Conservation (phyloP, 768 basidiomycete species). For the Sporobolomyces phaffii region DNA sequence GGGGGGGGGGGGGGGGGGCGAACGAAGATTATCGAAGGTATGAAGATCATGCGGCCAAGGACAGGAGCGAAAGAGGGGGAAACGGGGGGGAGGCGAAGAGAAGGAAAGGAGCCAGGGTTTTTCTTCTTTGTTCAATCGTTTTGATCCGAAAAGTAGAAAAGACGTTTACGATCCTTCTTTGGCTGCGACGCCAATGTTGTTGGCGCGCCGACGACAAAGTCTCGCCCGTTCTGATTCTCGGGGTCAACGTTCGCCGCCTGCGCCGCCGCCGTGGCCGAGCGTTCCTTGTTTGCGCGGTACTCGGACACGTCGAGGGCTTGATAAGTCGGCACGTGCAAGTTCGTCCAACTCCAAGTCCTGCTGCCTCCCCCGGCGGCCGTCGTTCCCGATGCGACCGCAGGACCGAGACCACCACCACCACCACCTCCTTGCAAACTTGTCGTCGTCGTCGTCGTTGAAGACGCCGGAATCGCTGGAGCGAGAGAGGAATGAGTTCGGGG, state of each 20-base stretch:
- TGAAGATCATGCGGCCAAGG: too few relatives aligned
- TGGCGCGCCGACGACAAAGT: too few relatives aligned
- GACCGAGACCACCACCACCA: background rate
- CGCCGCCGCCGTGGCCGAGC: background rate
- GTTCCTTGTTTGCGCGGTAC: background rate
- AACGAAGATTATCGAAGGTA: too few relatives aligned
- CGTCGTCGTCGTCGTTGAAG: too few relatives aligned
- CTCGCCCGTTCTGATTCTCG: background rate
- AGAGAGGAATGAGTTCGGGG: background rate
- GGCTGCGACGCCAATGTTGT: background rate
- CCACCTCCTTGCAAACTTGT: too few relatives aligned
- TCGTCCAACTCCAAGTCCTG: conserved; percentile 5
- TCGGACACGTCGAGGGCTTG: conserved; percentile 3
- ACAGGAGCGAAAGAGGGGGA: too few relatives aligned
- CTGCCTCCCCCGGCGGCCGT: background rate
- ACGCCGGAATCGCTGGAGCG: background rate
- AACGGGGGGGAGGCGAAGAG: too few relatives aligned
- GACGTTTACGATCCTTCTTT: conserved; percentile 10
- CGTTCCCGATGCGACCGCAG: background rate
- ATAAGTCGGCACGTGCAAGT: conserved; percentile 11
- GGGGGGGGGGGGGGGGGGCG: too few relatives aligned
- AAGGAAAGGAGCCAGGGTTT: too few relatives aligned
- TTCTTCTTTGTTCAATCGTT: too few relatives aligned
- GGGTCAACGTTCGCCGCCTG: background rate
- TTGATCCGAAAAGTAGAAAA: conserved; percentile 4